Percentiles rank a stretch among this genome's conserved stretches.
Conservation (phyloP, 805 yeast species). For the Metschnikowia drakensbergensis region DNA sequence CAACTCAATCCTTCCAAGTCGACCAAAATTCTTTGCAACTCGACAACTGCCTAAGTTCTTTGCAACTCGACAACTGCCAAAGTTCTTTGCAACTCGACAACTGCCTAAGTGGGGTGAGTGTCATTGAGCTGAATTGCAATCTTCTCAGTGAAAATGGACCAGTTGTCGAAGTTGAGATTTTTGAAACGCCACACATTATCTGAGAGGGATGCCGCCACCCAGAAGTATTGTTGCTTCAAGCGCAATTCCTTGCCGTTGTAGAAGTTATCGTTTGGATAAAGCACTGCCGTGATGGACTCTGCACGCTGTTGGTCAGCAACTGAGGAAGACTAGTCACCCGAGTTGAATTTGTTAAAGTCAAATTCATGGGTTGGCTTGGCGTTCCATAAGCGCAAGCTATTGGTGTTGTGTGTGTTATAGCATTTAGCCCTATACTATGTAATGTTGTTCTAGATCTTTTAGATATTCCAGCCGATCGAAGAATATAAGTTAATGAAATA, state of each 20-base stretch:
- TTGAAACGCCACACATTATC: slow-evolving; percentile 89
- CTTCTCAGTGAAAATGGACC: slow-evolving; percentile 80
- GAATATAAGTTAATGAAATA: too few relatives aligned
- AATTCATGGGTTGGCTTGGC: slow-evolving; percentile 87
- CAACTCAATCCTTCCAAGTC: slow-evolving; percentile 79
- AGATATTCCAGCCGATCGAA: too few relatives aligned
- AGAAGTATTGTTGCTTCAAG: slow-evolving; percentile 91
- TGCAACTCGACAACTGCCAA: too few relatives aligned
- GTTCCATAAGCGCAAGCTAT: slow-evolving; percentile 86
- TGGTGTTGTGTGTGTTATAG: slow-evolving; percentile 73
- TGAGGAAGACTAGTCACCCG: slow-evolving; percentile 85
- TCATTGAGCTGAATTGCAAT: slow-evolving; percentile 92
- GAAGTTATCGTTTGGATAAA: slow-evolving; percentile 92
- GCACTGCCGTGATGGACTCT: slow-evolving; percentile 86
- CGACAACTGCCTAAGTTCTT: too few relatives aligned
- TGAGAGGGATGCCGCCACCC: slow-evolving; percentile 93
- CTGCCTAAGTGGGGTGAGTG: slow-evolving; percentile 90
- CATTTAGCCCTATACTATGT: too few relatives aligned
- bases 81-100: slow-evolving; percentile 85
- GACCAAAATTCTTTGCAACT: slow-evolving; percentile 77
- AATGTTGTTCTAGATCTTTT: too few relatives aligned
- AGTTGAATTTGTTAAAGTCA: slow-evolving; percentile 85
- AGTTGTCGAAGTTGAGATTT: slow-evolving; percentile 63
- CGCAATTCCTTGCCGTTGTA: slow-evolving; percentile 87
- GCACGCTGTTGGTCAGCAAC: slow-evolving; percentile 84